A percentile compares a stretch with the other conserved stretches of the same genome.
These are phyloP conservation scores for Neopestalotiopsis clavispora DNA, from an alignment of 2,329 filamentous ascomycete species.

Conservation along the genomic window DNA sequence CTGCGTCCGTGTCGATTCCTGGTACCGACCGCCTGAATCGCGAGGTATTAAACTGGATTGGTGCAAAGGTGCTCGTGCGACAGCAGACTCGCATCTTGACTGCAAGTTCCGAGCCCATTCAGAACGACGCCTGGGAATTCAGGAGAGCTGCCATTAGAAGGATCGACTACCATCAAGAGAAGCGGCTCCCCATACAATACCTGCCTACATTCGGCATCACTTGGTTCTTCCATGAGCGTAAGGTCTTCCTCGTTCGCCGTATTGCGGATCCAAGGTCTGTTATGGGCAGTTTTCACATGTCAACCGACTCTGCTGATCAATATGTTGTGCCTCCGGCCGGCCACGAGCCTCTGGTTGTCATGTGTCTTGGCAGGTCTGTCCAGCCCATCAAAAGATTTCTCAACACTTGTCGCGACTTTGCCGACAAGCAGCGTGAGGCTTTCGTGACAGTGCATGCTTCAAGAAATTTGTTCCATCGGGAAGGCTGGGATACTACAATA, in stretches of 20 bases:
- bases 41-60: slow-evolving; percentile 44
- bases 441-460: slow-evolving; percentile 42
- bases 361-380: slow-evolving; percentile 42
- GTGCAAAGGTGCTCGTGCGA: slow-evolving; percentile 37
- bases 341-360: slow-evolving; percentile 43
- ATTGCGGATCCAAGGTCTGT: slow-evolving; percentile 27
- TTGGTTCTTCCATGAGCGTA: slow-evolving; percentile 39
- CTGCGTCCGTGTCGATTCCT: slow-evolving; percentile 41
- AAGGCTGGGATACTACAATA: slow-evolving; percentile 42
- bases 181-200: slow-evolving; percentile 40
- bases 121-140: slow-evolving; percentile 38
- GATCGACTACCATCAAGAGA: slow-evolving; percentile 38
- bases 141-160: slow-evolving; percentile 30
- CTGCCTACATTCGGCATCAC: slow-evolving; percentile 42
- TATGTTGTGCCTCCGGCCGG: slow-evolving; percentile 39
- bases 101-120: slow-evolving; percentile 37
- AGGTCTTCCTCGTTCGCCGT: slow-evolving; percentile 42
- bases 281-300: slow-evolving; percentile 17
- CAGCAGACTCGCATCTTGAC: slow-evolving; percentile 39
- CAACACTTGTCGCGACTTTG: slow-evolving; percentile 33
- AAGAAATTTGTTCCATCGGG: slow-evolving; percentile 30
- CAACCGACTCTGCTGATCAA: slow-evolving; percentile 35
- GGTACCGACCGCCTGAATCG: slow-evolving; percentile 42
- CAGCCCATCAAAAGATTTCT: slow-evolving; percentile 37
- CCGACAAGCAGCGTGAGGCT: slow-evolving; percentile 40